Evolutionary conservation across 2,329 filamentous ascomycete species (phyloP).

Genomic region (Penicillium brevicompactum): DNA sequence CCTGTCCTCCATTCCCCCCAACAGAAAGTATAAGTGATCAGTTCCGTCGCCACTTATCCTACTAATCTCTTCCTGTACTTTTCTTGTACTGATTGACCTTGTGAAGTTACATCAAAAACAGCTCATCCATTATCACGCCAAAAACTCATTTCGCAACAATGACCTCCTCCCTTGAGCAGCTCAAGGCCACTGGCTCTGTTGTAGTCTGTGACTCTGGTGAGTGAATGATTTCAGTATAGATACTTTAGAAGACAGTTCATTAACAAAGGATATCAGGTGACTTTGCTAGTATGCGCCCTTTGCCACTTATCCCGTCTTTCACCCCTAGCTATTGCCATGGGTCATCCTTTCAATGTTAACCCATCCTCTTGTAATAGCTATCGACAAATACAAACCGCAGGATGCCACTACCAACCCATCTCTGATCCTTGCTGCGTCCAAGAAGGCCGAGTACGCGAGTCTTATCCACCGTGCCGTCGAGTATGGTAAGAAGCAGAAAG

Average conservation of each 20-base stretch:
- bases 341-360: too few relatives aligned
- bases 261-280: constrained; percentile 57
- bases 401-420: constrained; percentile 99
- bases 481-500: constrained; percentile 77
- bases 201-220: constrained; percentile 97
- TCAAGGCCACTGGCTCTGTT: constrained; percentile 94
- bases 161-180: constrained; percentile 89
- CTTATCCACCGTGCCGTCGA: constrained; percentile 83
- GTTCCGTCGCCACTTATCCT: too few relatives aligned
- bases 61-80: too few relatives aligned
- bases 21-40: too few relatives aligned
- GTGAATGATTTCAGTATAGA: constrained; percentile 28
- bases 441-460: constrained; percentile 94
- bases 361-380: constrained; percentile 60
- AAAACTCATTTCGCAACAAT: constrained; percentile 52
- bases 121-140: too few relatives aligned
- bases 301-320: too few relatives aligned
- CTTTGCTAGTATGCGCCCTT: constrained; percentile 68
- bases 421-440: constrained; percentile 94
- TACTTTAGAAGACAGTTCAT: constrained; percentile 22
- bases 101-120: too few relatives aligned
- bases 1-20: too few relatives aligned
- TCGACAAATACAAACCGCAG: constrained; percentile 99
- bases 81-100: too few relatives aligned
- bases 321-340: too few relatives aligned